A percentile compares a stretch with the other conserved stretches of the same genome.
phyloP scores from a whole-genome alignment of 805 yeast genomes.

The Teunomyces barrocoloradensis region DNA sequence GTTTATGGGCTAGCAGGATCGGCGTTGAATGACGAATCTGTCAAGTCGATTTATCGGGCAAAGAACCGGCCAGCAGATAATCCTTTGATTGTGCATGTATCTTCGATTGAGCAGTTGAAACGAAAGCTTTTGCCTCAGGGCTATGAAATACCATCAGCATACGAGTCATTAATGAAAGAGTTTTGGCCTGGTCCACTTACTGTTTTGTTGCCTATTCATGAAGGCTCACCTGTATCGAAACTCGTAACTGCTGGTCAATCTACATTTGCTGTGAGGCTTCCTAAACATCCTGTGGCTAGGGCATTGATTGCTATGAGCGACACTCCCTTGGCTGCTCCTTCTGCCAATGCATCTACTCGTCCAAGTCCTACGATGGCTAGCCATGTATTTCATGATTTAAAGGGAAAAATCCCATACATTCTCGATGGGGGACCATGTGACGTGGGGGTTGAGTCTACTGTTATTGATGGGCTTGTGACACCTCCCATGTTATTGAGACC shows the following conservation, averaged over 20 bases:
- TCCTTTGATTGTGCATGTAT: conserved; percentile 87
- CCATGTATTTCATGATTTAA: conserved; percentile 79
- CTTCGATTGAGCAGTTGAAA: conserved; percentile 70
- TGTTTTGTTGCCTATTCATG: conserved; percentile 65
- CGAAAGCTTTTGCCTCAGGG: conserved; percentile 51
- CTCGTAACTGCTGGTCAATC: conserved; percentile 83
- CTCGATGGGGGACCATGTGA: conserved; percentile 87
- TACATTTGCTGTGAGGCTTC: conserved; percentile 91
- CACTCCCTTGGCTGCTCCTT: conserved; percentile 94
- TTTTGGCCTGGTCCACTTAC: conserved; percentile 98
- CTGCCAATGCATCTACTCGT: conserved; percentile 93
- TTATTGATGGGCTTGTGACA: conserved; percentile 77
- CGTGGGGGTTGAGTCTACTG: conserved; percentile 94
- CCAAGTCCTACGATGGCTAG: conserved; percentile 90
- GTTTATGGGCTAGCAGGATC: conserved; percentile 96
- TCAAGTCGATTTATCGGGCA: conserved; percentile 74
- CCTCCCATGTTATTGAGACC: conserved; percentile 93
- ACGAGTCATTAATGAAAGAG: conserved; percentile 57
- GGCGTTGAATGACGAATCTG: conserved; percentile 70
- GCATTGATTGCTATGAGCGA: conserved; percentile 83
- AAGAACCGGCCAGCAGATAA: conserved; percentile 95
- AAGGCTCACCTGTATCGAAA: conserved; percentile 53
- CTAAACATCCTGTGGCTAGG: conserved; percentile 83
- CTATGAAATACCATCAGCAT: conserved; percentile 62
- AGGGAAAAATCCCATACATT: conserved; percentile 78